Evolutionary conservation across 805 yeast genomes (phyloP).

Genomic region (Candida rishiriensis): DNA sequence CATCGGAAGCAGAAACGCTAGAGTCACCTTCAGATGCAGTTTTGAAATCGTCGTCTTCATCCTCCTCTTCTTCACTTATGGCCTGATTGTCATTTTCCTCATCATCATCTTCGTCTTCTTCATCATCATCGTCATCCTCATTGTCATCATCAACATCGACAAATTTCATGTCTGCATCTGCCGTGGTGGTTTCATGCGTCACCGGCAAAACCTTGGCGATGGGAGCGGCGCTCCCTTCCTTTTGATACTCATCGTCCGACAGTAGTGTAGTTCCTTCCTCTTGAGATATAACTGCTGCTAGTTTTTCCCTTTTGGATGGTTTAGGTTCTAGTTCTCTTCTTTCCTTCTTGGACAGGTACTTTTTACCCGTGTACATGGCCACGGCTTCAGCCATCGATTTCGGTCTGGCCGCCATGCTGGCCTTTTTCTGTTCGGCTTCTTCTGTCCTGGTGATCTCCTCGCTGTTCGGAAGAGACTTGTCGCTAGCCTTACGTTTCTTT

Average conservation of each 20-base stretch:
- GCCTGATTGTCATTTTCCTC: conserved; percentile 1
- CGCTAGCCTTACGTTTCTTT: conserved; percentile 7
- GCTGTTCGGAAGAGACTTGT: conserved; percentile 6
- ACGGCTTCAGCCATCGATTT: conserved; percentile 56
- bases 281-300: no score
- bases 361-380: conserved; percentile 52
- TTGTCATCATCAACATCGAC: conserved; percentile 5
- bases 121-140: conserved; percentile 3
- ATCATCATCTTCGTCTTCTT: not conserved
- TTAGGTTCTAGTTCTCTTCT: conserved; percentile 27
- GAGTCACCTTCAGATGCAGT: conserved; percentile 24
- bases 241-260: no score
- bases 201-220: no score
- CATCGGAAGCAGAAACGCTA: conserved; percentile 3
- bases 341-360: conserved; percentile 45
- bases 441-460: conserved; percentile 2
- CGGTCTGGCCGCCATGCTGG: conserved; percentile 30
- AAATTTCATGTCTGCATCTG: conserved; percentile 5
- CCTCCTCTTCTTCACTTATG: conserved; percentile 21
- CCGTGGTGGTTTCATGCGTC: no score
- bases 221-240: no score
- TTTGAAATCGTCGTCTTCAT: conserved; percentile 25
- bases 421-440: not conserved
- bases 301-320: conserved; percentile 12
- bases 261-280: no score